Base-by-base conservation (phyloP, 179 eudicot species). In the Monotropa hypopitys region DNA sequence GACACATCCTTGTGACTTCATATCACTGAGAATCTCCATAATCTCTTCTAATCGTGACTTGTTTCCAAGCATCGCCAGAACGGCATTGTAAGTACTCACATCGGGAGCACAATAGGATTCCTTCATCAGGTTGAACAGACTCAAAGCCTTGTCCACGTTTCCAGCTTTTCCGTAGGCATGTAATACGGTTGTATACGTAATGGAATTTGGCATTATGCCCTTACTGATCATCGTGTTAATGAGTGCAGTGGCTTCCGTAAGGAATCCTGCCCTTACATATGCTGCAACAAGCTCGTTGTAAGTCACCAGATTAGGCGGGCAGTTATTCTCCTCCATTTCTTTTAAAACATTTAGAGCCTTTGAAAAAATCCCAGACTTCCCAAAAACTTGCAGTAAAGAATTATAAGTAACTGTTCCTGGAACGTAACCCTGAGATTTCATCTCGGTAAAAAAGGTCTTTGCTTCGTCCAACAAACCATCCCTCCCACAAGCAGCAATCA, bases 391-490 rank as follows among this genome's bases (percentile, higher is more conserved):
- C 79, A 94, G 89, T 83, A 94, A 76, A 38, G 98, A 86, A 80
- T 94, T 94, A 79, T 94, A 94, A 21, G 91, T 84, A 40, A 85
- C 91, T 0, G 96, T 92, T 61, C 98, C 96, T 0, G 96, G 96
- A 1, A 81, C 80, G 77, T 88, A 89, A 35, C 96, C 96, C 76
- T 83, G 80, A 33, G 84, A 67, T 81, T 90, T 94, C 47, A 92
- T 70, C 20, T 84, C 84, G 54, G 82, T 77, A 74, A 94, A 90
- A 82, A 94, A 94, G 3, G 71, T 65, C 62, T 87, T 88, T 12
- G 98, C 98, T 80, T 94, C 97, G 76, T 88, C 90, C 80, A 92
- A 83, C 89, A 90, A 74, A 4, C 98, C 96, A 73, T 94, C 97
- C 79, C 97, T 89, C 32, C 92, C 98, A 88, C 97, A 94, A 45